Base-by-base conservation (phyloP, 2,329 filamentous ascomycete genomes). In the Colletotrichum tabaci region DNA sequence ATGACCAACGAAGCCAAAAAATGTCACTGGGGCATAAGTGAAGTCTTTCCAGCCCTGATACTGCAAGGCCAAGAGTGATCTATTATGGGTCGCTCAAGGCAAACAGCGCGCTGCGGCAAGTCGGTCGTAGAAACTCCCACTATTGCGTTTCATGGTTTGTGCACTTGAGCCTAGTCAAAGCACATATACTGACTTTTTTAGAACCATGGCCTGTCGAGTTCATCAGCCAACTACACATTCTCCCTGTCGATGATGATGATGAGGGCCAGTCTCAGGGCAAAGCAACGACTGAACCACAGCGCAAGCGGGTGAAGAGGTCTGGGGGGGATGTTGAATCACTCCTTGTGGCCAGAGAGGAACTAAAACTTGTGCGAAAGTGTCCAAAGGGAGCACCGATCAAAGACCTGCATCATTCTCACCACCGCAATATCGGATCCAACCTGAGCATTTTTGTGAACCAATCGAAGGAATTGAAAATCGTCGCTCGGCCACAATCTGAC, bases 191-290 rank as follows among this genome's bases (percentile, higher is more conserved):
- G 21, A 49, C 63, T 50, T 38, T 10, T 8, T 40, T 58, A 72
- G 69, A 72, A 64, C 53, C 55, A 44, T 72, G 69, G 69, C 69
- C 69, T 15, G 15, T 49, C 15, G 65, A 60, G 12, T 64, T 72
- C 21, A 49, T 69, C 16, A 21, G 38, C n/a, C 58, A 69, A 38
- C 47, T 72, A 16, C 40, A n/a, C 35, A 42, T n/a, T 30, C 46
- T 69, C 13, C 47, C 61, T 12, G 35, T 30, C n/a, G 13, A 60
- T 15, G 40, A 55, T 15, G 40, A 60, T 21, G 53, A 68, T 21
- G 53, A 68, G 35, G n/a, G n/a, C 18, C 64, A 47, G n/a, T 7
- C 67, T 8, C 44, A 62, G 12, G 16, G 2, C 21, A 46, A 55
- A 18, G 58, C n/a, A 38, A 38, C 18, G 5, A 35, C 58, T 23